Evolutionary conservation across 768 basidiomycete species (phyloP), one percentile per base, ranked within the genome.

Genomic region (Pisolithus microcarpus): DNA sequence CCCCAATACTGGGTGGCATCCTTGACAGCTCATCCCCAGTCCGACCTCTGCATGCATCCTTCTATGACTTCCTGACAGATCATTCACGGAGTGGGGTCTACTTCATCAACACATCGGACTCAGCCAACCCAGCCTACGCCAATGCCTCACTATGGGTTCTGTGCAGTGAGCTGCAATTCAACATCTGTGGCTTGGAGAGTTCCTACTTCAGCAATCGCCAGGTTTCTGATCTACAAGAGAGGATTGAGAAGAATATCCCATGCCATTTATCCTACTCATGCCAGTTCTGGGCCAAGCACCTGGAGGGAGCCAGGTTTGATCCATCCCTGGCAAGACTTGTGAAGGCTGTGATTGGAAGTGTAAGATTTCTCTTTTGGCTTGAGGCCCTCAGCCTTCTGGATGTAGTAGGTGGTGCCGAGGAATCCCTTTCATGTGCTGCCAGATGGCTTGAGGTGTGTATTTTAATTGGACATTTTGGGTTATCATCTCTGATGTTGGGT

Each of bases 281-380:
- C 49, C 58, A 56, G 21, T 71, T 61, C 34, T 75, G 71, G 73
- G 57, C 62, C 28, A 55, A 57, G 30, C 74, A 74, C 39, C 9
- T 62, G 3, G 52, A 47, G 3, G 38, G 19, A 24, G 36, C 24
- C 23, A 38, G 49, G 13, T 57, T 52, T 40, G 57, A 57, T 19
- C 18, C 45, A 1, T 52, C 54, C 7, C 46, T 67, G 3, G 51
- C 57, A 23, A 48, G 47, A 7, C 46, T 58, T 3, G 31, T 65
- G 38, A n/a, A 38, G 7, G 56, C 48, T 5, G 38, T 46, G 3
- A 63, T 70, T 48, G 50, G 63, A 23, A 45, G 62, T 36, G 24
- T 47, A 0, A 53, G 54, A 15, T 57, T 74, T 4, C 58, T 73
- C 6, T 70, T 61, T 48, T 74, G 72, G 72, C 48, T 74, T 7